phyloP scores from a whole-genome alignment of 1,284 basidiomycete species.

The Wolfiporia cocos region DNA sequence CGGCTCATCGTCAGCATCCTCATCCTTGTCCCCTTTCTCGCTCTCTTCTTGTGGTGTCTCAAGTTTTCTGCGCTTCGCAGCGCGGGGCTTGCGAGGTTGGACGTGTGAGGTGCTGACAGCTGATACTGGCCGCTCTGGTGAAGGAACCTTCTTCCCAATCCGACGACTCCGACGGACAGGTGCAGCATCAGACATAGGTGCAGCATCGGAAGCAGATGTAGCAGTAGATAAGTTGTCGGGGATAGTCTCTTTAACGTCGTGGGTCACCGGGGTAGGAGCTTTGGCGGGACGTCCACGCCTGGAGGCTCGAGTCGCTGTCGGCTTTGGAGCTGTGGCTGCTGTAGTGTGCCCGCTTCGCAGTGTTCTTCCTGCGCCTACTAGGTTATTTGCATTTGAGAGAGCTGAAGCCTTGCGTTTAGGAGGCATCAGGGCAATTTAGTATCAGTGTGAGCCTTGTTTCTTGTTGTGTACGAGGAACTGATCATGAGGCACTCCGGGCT shows the following conservation, averaged over 20 bases:
- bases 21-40: too few relatives aligned
- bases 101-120: too few relatives aligned
- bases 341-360: slow-evolving; percentile 13
- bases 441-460: not conserved
- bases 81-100: not conserved
- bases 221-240: too few relatives aligned
- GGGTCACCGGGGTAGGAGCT: too few relatives aligned
- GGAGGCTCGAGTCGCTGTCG: not conserved
- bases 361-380: slow-evolving; percentile 17
- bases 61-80: slow-evolving; percentile 3
- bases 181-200: too few relatives aligned
- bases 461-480: not conserved
- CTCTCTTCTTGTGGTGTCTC: too few relatives aligned
- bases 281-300: not conserved
- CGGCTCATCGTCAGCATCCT: slow-evolving; percentile 28
- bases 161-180: too few relatives aligned
- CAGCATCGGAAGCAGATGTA: too few relatives aligned
- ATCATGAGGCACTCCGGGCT: too few relatives aligned
- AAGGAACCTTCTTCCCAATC: too few relatives aligned
- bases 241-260: too few relatives aligned
- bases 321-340: not conserved
- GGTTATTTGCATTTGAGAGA: slow-evolving; percentile 9
- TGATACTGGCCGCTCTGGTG: too few relatives aligned
- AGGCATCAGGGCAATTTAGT: slow-evolving; percentile 25
- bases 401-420: slow-evolving; percentile 43